Percentiles rank a stretch among this genome's conserved stretches.
Conservation (phyloP, 768 basidiomycete genomes). For the Boletellus sp. region DNA sequence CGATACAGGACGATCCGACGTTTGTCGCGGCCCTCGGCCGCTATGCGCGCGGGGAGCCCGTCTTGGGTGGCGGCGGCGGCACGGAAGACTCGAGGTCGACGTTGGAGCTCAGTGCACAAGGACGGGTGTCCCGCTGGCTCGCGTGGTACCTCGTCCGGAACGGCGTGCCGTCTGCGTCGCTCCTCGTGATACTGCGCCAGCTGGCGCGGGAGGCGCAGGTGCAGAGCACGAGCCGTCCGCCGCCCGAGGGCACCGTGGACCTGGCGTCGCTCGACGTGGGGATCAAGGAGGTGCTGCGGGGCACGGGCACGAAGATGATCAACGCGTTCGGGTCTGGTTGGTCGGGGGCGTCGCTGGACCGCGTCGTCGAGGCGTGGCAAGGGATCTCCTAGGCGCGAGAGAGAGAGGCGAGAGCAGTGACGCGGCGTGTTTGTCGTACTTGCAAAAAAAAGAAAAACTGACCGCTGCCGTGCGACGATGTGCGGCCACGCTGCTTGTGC, state of each 20-base stretch:
- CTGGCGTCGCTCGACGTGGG: slow-evolving; percentile 42
- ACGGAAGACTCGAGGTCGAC: slow-evolving; percentile 4
- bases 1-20: slow-evolving; percentile 25
- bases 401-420: not conserved
- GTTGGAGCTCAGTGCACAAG: slow-evolving; percentile 5
- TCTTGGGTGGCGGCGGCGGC: slow-evolving; percentile 27
- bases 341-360: slow-evolving; percentile 66
- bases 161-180: slow-evolving; percentile 64
- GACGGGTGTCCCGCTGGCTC: slow-evolving; percentile 38
- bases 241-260: slow-evolving; percentile 50
- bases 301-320: slow-evolving; percentile 79
- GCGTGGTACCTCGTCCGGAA: slow-evolving; percentile 73
- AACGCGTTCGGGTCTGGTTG: slow-evolving; percentile 68
- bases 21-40: slow-evolving; percentile 37
- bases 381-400: slow-evolving; percentile 16
- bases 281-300: slow-evolving; percentile 83
- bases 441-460: too few relatives aligned
- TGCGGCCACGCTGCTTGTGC: too few relatives aligned
- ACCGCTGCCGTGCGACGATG: too few relatives aligned
- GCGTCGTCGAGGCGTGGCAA: slow-evolving; percentile 59
- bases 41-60: slow-evolving; percentile 56
- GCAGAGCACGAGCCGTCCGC: slow-evolving; percentile 47
- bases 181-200: slow-evolving; percentile 58
- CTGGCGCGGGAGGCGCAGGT: slow-evolving; percentile 61
- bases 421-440: not conserved